Conservation (phyloP, 352 stramenopile species). For the Phytophthora niederhauseri region DNA sequence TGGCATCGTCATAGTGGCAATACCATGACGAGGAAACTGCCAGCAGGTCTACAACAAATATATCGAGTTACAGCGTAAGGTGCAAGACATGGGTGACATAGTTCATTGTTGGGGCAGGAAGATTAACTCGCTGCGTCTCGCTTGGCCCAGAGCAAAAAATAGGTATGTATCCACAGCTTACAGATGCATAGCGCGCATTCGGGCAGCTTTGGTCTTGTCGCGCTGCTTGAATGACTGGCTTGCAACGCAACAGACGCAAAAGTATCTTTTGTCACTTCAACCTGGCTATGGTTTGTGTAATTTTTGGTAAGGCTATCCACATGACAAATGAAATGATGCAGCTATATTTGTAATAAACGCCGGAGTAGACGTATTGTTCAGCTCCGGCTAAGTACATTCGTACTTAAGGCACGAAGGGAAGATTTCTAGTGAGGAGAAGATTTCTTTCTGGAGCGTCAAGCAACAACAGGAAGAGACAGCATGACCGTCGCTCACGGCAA, state of each 20-base stretch:
- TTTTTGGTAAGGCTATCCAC: background rate
- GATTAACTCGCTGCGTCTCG: background rate
- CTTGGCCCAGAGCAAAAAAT: background rate
- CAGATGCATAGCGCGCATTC: too few relatives aligned
- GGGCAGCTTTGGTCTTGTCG: background rate
- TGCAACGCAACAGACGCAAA: constrained; percentile 8
- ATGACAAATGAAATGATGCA: background rate
- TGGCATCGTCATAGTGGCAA: too few relatives aligned
- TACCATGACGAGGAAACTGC: too few relatives aligned
- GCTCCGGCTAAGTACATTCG: too few relatives aligned
- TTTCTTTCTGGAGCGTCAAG: constrained; percentile 44
- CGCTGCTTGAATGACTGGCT: background rate
- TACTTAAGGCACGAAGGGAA: too few relatives aligned
- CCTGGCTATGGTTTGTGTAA: constrained; percentile 7
- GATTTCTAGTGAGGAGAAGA: constrained; percentile 33
- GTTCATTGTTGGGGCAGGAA: background rate
- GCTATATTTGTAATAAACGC: constrained; percentile 23
- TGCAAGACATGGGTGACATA: too few relatives aligned
- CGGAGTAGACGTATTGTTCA: too few relatives aligned
- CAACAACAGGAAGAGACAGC: constrained; percentile 40
- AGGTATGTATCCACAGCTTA: too few relatives aligned
- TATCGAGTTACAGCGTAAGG: too few relatives aligned
- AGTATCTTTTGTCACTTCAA: constrained; percentile 33
- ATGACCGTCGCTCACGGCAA: constrained; percentile 61
- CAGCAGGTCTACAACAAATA: too few relatives aligned